A percentile compares a stretch with the other conserved stretches of the same genome.
Conservation (phyloP, 2,329 filamentous ascomycete genomes). For the Aspergillus sp. region DNA sequence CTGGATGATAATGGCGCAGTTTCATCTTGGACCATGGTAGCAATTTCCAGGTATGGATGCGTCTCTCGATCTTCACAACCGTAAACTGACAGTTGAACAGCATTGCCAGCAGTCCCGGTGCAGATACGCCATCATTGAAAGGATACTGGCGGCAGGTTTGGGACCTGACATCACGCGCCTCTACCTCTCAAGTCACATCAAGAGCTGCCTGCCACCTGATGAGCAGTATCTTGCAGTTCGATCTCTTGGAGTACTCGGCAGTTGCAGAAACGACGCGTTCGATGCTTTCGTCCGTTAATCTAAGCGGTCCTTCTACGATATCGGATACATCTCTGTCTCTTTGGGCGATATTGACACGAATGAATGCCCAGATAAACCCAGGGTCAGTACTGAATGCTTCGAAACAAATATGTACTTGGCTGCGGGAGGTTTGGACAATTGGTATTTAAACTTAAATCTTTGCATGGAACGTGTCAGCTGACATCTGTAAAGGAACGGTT, state of each 20-base stretch:
- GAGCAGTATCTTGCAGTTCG: slow-evolving; percentile 59
- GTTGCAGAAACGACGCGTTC: slow-evolving; percentile 66
- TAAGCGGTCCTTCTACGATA: slow-evolving; percentile 72
- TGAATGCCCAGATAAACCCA: slow-evolving; percentile 63
- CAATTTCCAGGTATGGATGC: slow-evolving; percentile 65
- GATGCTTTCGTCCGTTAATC: slow-evolving; percentile 70
- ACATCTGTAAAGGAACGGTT: slow-evolving; percentile 43
- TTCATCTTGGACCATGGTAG: slow-evolving; percentile 78
- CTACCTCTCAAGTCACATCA: slow-evolving; percentile 66
- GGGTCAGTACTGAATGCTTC: slow-evolving; percentile 63
- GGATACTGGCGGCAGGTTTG: slow-evolving; percentile 67
- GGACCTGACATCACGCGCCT: slow-evolving; percentile 66
- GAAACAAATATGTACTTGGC: slow-evolving; percentile 73
- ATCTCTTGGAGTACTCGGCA: slow-evolving; percentile 63
- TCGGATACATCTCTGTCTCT: slow-evolving; percentile 75
- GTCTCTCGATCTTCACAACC: background rate
- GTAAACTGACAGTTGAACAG: slow-evolving; percentile 18
- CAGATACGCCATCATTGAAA: slow-evolving; percentile 39
- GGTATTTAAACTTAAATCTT: slow-evolving; percentile 47
- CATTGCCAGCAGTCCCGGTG: slow-evolving; percentile 24
- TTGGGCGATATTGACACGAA: slow-evolving; percentile 64
- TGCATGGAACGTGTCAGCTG: background rate
- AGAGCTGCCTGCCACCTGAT: slow-evolving; percentile 74
- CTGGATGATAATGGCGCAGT: slow-evolving; percentile 64
- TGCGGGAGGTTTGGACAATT: slow-evolving; percentile 76